Conservation (phyloP, 108 stramenopile genomes). For the Aurantiochytrium sp. region DNA sequence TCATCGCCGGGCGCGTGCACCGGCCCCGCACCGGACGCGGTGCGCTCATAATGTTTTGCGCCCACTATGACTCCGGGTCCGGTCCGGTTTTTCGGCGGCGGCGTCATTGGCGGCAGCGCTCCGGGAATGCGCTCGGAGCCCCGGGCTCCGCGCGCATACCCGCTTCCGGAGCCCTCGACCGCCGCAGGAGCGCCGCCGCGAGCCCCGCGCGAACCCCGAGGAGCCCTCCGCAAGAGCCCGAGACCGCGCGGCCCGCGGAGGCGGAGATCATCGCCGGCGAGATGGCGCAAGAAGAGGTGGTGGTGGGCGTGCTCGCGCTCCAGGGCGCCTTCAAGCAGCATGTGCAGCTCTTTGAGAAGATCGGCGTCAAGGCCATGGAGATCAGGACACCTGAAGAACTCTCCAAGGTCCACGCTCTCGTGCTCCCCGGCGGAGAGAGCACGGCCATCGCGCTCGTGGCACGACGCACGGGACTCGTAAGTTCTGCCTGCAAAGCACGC, state of each 20-base stretch:
- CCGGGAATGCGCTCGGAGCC: not conserved
- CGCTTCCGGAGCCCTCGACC: too few relatives aligned
- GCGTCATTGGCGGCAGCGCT: not conserved
- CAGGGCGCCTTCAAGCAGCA: slow-evolving; percentile 96
- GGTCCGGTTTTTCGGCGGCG: too few relatives aligned
- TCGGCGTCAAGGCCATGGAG: slow-evolving; percentile 59
- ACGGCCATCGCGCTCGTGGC: slow-evolving; percentile 85
- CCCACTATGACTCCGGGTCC: too few relatives aligned
- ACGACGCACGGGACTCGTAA: slow-evolving; percentile 67
- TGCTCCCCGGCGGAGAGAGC: slow-evolving; percentile 96
- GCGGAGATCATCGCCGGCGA: too few relatives aligned
- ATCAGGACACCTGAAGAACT: slow-evolving; percentile 76
- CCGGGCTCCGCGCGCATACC: not conserved
- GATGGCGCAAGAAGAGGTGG: too few relatives aligned
- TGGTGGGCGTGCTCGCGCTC: slow-evolving; percentile 80
- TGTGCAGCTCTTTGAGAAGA: slow-evolving; percentile 60
- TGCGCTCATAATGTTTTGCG: too few relatives aligned
- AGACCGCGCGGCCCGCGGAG: too few relatives aligned
- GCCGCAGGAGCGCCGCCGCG: too few relatives aligned
- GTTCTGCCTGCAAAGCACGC: slow-evolving; percentile 55
- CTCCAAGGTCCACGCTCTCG: slow-evolving; percentile 73
- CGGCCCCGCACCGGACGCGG: too few relatives aligned
- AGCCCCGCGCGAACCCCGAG: too few relatives aligned
- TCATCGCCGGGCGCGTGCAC: too few relatives aligned
- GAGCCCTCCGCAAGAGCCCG: too few relatives aligned